These are phyloP conservation scores for Spathaspora arborariae DNA, from an alignment of 805 yeast species.

Conservation along the genomic window DNA sequence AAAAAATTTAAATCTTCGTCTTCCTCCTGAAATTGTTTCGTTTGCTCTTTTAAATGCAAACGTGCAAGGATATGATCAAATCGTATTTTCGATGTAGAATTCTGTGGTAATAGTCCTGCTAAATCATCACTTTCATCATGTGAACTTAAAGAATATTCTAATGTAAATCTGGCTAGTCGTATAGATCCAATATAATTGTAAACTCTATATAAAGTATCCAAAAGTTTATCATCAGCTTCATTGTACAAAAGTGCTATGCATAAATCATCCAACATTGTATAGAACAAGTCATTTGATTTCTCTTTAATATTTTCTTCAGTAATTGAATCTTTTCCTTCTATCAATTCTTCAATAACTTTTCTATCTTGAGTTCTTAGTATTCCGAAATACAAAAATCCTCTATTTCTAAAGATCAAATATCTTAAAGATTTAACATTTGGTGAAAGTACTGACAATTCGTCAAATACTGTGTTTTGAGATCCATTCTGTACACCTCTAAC, in stretches of 20 bases:
- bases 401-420: slow-evolving; percentile 74
- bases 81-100: not conserved
- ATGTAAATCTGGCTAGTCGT: slow-evolving; percentile 49
- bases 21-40: not conserved
- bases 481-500: slow-evolving; percentile 41
- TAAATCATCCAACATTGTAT: slow-evolving; percentile 58
- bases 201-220: slow-evolving; percentile 47
- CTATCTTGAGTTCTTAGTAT: slow-evolving; percentile 21
- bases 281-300: slow-evolving; percentile 30
- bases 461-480: slow-evolving; percentile 25
- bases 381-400: slow-evolving; percentile 67
- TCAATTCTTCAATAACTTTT: slow-evolving; percentile 6
- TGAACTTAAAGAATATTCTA: slow-evolving; percentile 57
- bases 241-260: slow-evolving; percentile 61
- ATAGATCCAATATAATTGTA: slow-evolving; percentile 46
- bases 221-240: slow-evolving; percentile 59
- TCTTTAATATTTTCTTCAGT: slow-evolving; percentile 10
- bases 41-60: not conserved
- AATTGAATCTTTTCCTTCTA: slow-evolving; percentile 4
- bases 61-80: not conserved
- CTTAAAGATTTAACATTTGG: slow-evolving; percentile 73
- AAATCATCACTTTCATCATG: slow-evolving; percentile 40
- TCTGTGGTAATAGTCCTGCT: slow-evolving; percentile 23
- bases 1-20: slow-evolving; percentile 22
- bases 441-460: slow-evolving; percentile 45